Evolutionary conservation across 805 yeast species (phyloP).

Genomic region (Wickerhamiella spandovensis): DNA sequence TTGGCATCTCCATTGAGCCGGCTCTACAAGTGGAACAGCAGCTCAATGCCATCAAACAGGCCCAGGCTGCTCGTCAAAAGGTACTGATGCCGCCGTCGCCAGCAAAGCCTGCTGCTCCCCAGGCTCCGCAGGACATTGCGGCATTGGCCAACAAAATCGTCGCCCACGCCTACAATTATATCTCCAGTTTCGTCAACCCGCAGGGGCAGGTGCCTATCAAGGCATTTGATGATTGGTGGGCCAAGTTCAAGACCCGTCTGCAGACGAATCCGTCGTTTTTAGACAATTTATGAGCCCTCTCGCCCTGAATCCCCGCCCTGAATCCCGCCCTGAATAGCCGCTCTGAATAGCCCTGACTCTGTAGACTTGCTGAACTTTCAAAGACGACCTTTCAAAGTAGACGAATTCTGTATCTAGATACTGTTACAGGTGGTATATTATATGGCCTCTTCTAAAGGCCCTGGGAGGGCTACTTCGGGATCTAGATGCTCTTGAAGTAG

Average conservation of each 20-base stretch:
- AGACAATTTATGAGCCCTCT: too few species aligned
- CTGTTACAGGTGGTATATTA: too few species aligned
- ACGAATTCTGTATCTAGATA: too few species aligned
- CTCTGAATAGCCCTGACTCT: too few species aligned
- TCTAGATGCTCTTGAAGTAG: slow-evolving; percentile 1
- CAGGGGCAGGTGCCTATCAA: slow-evolving; percentile 76
- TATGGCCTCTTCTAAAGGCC: too few species aligned
- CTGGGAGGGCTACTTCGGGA: too few species aligned
- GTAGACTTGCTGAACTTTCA: too few species aligned
- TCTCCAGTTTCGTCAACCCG: slow-evolving; percentile 73
- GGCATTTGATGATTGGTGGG: slow-evolving; percentile 90
- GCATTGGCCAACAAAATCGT: slow-evolving; percentile 75
- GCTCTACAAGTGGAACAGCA: slow-evolving; percentile 48
- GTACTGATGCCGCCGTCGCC: slow-evolving; percentile 13
- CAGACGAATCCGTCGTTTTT: slow-evolving; percentile 73
- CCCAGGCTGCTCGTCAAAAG: slow-evolving; percentile 13
- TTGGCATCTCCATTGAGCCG: slow-evolving; percentile 90
- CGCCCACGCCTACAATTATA: slow-evolving; percentile 78
- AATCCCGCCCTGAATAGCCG: too few species aligned
- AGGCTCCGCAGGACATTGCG: slow-evolving; percentile 36
- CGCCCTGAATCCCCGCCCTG: too few species aligned
- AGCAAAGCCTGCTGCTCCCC: slow-evolving; percentile 16
- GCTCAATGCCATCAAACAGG: slow-evolving; percentile 32
- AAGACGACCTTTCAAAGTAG: too few species aligned
- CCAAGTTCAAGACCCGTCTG: slow-evolving; percentile 62